A percentile compares a stretch with the other conserved stretches of the same genome.
Conservation (phyloP, 2,329 filamentous ascomycete genomes). For the Plenodomus tracheiphilus region DNA sequence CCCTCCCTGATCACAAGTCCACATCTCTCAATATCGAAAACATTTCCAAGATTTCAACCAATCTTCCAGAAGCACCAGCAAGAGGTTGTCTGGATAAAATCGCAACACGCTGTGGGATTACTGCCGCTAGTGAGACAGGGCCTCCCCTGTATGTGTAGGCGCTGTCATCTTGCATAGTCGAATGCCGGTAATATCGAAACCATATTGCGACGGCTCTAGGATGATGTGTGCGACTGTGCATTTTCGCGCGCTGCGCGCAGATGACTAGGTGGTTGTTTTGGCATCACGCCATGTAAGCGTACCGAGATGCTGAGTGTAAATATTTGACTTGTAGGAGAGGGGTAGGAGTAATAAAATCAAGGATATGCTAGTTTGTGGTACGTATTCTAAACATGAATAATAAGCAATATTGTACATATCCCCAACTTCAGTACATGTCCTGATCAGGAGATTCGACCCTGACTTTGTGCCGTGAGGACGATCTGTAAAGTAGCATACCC, state of each 20-base stretch:
- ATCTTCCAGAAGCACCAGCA: slow-evolving; percentile 9
- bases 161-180: slow-evolving; percentile 2
- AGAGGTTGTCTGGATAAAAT: slow-evolving; percentile 5
- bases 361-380: no score
- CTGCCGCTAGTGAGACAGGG: slow-evolving; percentile 1
- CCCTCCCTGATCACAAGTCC: background rate
- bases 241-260: background rate
- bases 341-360: no score
- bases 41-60: slow-evolving; percentile 4
- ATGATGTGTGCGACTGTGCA: background rate
- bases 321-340: background rate
- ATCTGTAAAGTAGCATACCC: background rate
- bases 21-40: background rate
- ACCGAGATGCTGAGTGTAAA: background rate
- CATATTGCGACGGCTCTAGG: slow-evolving; percentile 4
- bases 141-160: background rate
- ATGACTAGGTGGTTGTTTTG: background rate
- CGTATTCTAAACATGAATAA: no score
- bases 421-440: background rate
- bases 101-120: slow-evolving; percentile 9
- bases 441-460: background rate
- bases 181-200: slow-evolving; percentile 6
- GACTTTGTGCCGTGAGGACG: background rate
- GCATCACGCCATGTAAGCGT: background rate
- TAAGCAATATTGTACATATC: background rate